A percentile compares a stretch with the other conserved stretches of the same genome.
These are phyloP conservation scores for Pholiota molesta DNA, from an alignment of 768 basidiomycete species.

Conservation along the genomic window DNA sequence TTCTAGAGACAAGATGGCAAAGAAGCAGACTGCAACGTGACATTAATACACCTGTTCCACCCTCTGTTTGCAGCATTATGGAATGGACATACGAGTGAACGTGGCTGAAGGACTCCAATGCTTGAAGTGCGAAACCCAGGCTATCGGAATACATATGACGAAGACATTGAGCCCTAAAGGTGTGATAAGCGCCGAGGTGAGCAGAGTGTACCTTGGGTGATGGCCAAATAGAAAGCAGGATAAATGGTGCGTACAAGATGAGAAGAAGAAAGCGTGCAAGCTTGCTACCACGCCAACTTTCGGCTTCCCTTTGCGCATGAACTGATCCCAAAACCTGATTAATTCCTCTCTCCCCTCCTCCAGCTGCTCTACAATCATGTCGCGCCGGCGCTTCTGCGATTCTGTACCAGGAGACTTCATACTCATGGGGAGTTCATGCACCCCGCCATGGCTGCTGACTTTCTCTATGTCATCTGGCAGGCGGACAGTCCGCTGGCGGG, in stretches of 20 bases:
- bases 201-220: not conserved
- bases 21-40: slow-evolving; percentile 53
- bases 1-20: slow-evolving; percentile 69
- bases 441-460: not conserved
- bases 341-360: slow-evolving; percentile 28
- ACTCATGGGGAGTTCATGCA: not conserved
- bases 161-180: slow-evolving; percentile 61
- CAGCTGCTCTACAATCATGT: slow-evolving; percentile 17
- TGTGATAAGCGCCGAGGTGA: not conserved
- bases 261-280: slow-evolving; percentile 46
- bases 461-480: slow-evolving; percentile 20
- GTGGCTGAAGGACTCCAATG: slow-evolving; percentile 38
- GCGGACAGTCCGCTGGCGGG: slow-evolving; percentile 9
- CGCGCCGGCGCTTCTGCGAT: slow-evolving; percentile 19
- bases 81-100: slow-evolving; percentile 46
- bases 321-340: slow-evolving; percentile 44
- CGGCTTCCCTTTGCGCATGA: slow-evolving; percentile 47
- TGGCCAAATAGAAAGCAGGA: not conserved
- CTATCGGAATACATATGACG: slow-evolving; percentile 57
- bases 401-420: slow-evolving; percentile 17
- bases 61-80: not conserved
- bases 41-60: not conserved
- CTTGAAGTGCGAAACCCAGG: slow-evolving; percentile 62
- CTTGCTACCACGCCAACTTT: slow-evolving; percentile 47
- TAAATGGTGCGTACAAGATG: slow-evolving; percentile 45